These are phyloP conservation scores for Brassica juncea DNA, from an alignment of 345 rosid species.

Conservation along the genomic window DNA sequence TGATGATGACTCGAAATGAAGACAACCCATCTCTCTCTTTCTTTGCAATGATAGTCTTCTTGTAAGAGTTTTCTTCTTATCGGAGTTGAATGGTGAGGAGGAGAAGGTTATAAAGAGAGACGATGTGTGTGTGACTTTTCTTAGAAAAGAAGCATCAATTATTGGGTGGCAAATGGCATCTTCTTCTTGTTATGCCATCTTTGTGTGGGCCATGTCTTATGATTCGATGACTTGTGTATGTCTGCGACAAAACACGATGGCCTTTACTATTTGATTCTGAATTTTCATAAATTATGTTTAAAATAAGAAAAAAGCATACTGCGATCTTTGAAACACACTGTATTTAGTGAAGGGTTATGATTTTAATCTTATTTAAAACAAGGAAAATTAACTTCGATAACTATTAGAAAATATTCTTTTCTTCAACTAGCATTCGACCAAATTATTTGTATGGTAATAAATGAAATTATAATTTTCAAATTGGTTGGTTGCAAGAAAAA, in stretches of 20 bases:
- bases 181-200: constrained; percentile 11
- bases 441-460: too few species aligned
- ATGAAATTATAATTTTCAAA: too few species aligned
- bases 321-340: neutral
- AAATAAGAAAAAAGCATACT: neutral
- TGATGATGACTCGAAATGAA: constrained; percentile 14
- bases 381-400: too few species aligned
- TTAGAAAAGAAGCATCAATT: constrained; percentile 34
- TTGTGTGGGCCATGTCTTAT: constrained; percentile 17
- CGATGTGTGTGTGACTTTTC: neutral
- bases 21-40: constrained; percentile 22
- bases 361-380: too few species aligned
- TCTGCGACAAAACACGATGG: neutral
- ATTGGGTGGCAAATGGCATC: constrained; percentile 27
- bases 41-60: neutral
- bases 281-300: neutral
- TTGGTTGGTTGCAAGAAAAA: too few species aligned
- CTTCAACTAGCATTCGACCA: too few species aligned
- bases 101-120: constrained; percentile 17
- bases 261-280: neutral
- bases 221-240: neutral
- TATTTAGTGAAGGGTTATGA: too few species aligned
- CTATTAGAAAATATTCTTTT: too few species aligned
- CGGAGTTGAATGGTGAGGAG: constrained; percentile 3
- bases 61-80: neutral